A percentile compares a stretch with the other conserved stretches of the same genome.
These are phyloP conservation scores for Coemansia sp. DNA, from an alignment of 192 early-diverging fungal species.

Conservation along the genomic window DNA sequence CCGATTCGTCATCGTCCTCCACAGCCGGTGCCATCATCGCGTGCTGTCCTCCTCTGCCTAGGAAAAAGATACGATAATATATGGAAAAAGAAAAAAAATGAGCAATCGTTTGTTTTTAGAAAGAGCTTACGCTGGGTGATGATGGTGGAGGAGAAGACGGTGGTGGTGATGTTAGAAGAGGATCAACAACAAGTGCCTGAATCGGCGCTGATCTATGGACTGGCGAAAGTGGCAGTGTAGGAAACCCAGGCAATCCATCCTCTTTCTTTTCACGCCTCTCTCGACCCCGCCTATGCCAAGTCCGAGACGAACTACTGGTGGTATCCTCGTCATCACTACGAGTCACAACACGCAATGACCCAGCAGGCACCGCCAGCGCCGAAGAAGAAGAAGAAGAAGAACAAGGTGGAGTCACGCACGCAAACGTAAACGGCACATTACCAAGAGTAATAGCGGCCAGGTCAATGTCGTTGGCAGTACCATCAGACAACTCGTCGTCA, in stretches of 20 bases:
- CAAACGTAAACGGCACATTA: no score
- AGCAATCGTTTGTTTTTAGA: not conserved
- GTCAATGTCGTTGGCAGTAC: no score
- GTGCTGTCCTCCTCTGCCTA: not conserved
- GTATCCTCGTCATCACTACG: no score
- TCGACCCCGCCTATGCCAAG: no score
- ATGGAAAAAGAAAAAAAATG: not conserved
- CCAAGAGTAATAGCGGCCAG: no score
- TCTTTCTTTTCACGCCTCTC: no score
- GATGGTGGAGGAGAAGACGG: not conserved
- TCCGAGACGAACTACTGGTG: no score
- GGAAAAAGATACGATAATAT: not conserved
- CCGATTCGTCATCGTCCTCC: conserved; percentile 29
- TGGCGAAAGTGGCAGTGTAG: conserved; percentile 37
- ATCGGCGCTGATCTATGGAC: conserved; percentile 22
- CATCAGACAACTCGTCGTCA: not conserved
- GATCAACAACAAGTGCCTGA: not conserved
- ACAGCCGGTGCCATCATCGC: conserved; percentile 38
- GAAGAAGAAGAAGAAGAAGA: not conserved
- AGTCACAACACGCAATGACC: not conserved
- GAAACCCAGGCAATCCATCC: conserved; percentile 11
- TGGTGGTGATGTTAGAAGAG: not conserved
- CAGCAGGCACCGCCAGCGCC: not conserved
- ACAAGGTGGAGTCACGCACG: no score
- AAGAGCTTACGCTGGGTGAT: conserved; percentile 1